Evolutionary conservation across 768 basidiomycete species (phyloP).

Genomic region (Xanthoconium purpureum): DNA sequence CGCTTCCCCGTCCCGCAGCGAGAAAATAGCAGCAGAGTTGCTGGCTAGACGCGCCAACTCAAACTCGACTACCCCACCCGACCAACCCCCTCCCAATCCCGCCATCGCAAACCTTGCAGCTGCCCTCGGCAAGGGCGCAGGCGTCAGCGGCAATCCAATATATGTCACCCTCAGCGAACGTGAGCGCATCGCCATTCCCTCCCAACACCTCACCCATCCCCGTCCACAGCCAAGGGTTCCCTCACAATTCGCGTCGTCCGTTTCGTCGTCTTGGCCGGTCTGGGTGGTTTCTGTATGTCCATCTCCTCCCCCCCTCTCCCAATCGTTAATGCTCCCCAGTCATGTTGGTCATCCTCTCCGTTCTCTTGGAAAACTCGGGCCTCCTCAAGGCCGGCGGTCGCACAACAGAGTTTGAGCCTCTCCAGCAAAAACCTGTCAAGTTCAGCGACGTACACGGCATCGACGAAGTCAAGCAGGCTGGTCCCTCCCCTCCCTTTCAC

Average conservation of each 20-base stretch:
- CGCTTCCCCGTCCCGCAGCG: conserved; percentile 33
- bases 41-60: conserved; percentile 29
- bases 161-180: conserved; percentile 82
- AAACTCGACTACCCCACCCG: conserved; percentile 2
- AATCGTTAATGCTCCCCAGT: conserved; percentile 40
- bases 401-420: conserved; percentile 79
- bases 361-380: conserved; percentile 91
- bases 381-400: conserved; percentile 85
- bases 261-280: conserved; percentile 53
- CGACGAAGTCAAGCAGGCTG: conserved; percentile 91
- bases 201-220: background rate
- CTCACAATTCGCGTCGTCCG: conserved; percentile 62
- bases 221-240: conserved; percentile 58
- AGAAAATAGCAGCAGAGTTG: conserved; percentile 41
- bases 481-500: conserved; percentile 16
- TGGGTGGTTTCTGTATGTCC: conserved; percentile 65
- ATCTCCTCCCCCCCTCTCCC: background rate
- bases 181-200: conserved; percentile 35
- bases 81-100: conserved; percentile 22
- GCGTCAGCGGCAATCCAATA: conserved; percentile 57
- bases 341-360: conserved; percentile 80
- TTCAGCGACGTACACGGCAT: conserved; percentile 97
- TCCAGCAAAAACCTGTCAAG: conserved; percentile 76
- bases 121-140: conserved; percentile 41
- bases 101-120: conserved; percentile 44